These are phyloP conservation scores for Aurantiochytrium sp. DNA, from an alignment of 108 stramenopile genomes.

Conservation along the genomic window DNA sequence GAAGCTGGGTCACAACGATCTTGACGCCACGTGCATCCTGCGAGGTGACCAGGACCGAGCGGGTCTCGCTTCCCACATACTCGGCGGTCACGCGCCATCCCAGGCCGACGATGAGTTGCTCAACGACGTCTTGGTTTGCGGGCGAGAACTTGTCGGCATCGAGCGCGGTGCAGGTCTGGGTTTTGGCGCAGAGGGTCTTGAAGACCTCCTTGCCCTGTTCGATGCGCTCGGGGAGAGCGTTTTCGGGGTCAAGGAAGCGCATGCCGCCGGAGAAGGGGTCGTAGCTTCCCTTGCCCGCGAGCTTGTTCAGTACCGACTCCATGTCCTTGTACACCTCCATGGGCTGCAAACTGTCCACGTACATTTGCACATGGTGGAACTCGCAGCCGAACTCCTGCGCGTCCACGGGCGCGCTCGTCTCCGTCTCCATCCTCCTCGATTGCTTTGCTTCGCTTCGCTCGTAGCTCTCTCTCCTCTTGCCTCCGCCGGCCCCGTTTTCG, in stretches of 20 bases:
- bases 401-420: background rate
- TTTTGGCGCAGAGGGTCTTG: background rate
- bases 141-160: background rate
- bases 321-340: background rate
- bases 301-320: background rate
- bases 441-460: background rate
- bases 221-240: background rate
- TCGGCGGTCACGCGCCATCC: slow-evolving; percentile 66
- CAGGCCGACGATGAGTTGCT: slow-evolving; percentile 68
- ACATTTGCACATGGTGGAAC: slow-evolving; percentile 26
- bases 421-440: background rate
- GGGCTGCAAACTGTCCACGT: background rate
- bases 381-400: background rate
- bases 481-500: background rate
- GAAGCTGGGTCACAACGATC: slow-evolving; percentile 52
- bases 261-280: slow-evolving; percentile 1
- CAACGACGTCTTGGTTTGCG: slow-evolving; percentile 55
- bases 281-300: background rate
- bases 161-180: no score
- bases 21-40: slow-evolving; percentile 67
- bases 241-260: background rate
- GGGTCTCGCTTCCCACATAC: slow-evolving; percentile 30
- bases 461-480: background rate
- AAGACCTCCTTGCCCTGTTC: background rate
- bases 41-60: slow-evolving; percentile 61